phyloP scores from a whole-genome alignment of 495 filamentous ascomycete species.

The Ascobolus immersus region DNA sequence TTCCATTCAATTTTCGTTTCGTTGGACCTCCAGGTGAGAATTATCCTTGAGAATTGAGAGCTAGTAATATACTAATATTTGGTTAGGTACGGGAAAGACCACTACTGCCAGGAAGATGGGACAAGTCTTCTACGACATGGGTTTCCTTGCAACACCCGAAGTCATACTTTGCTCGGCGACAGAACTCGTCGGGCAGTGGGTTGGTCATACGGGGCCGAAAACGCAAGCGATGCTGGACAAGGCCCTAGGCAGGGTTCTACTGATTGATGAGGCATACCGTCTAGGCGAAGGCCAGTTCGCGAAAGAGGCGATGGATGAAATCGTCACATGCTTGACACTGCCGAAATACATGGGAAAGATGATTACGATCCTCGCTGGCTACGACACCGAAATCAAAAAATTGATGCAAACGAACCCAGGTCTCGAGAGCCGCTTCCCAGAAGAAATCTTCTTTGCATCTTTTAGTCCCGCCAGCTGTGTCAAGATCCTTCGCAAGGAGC shows the following conservation, averaged over 20 bases:
- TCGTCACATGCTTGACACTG: slow-evolving; percentile 44
- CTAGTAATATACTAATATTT: slow-evolving; percentile 4
- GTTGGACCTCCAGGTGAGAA: slow-evolving; percentile 35
- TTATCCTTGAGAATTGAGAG: not conserved
- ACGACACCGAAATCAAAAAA: slow-evolving; percentile 41
- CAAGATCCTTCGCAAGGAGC: slow-evolving; percentile 17
- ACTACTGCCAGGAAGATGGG: slow-evolving; percentile 47
- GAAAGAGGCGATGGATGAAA: slow-evolving; percentile 47
- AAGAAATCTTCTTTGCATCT: slow-evolving; percentile 26
- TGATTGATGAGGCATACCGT: slow-evolving; percentile 44
- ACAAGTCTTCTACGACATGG: slow-evolving; percentile 46
- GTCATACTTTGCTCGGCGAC: slow-evolving; percentile 36
- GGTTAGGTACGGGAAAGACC: slow-evolving; percentile 46
- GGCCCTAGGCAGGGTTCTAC: slow-evolving; percentile 35
- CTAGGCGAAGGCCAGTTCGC: slow-evolving; percentile 32
- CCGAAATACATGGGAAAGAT: slow-evolving; percentile 34
- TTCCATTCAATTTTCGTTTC: slow-evolving; percentile 40
- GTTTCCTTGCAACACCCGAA: slow-evolving; percentile 27
- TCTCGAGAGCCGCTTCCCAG: slow-evolving; percentile 34
- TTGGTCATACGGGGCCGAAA: slow-evolving; percentile 42
- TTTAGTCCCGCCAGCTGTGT: slow-evolving; percentile 24
- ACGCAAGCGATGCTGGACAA: slow-evolving; percentile 30
- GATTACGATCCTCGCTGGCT: slow-evolving; percentile 51
- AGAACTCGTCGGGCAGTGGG: slow-evolving; percentile 33
- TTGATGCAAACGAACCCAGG: slow-evolving; percentile 38